Evolutionary conservation across 345 rosid genomes (phyloP).

Genomic region (Bruguiera sexangula): DNA sequence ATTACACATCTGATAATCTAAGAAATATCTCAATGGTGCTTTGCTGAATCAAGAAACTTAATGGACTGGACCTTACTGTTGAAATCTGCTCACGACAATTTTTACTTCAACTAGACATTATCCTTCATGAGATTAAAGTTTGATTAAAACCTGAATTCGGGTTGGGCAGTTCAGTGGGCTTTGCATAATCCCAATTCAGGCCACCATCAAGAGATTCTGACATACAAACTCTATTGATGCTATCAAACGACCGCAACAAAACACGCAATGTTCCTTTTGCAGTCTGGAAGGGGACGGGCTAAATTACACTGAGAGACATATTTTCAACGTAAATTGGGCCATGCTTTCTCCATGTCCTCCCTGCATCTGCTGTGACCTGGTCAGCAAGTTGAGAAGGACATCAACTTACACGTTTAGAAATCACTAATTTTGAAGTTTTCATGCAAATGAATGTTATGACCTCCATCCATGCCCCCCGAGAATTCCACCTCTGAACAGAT

Average conservation of each 20-base stretch:
- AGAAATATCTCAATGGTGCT: too few species aligned
- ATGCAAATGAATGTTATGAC: slow-evolving; percentile 33
- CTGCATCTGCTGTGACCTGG: slow-evolving; percentile 73
- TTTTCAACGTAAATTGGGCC: slow-evolving; percentile 75
- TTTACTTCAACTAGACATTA: neutral
- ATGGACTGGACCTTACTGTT: too few species aligned
- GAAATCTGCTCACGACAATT: neutral
- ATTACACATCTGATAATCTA: too few species aligned
- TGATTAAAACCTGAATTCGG: slow-evolving; percentile 76
- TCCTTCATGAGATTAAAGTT: neutral
- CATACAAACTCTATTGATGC: slow-evolving; percentile 63
- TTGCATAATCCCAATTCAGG: slow-evolving; percentile 65
- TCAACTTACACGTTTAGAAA: slow-evolving; percentile 9
- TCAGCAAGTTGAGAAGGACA: slow-evolving; percentile 14
- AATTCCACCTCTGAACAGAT: slow-evolving; percentile 91
- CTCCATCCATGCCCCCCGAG: slow-evolving; percentile 97
- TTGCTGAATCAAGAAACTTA: neutral
- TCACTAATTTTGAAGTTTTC: slow-evolving; percentile 9
- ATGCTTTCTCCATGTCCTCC: slow-evolving; percentile 74
- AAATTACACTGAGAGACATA: slow-evolving; percentile 76
- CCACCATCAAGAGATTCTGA: slow-evolving; percentile 80
- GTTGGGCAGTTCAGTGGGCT: slow-evolving; percentile 66
- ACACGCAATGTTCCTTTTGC: slow-evolving; percentile 55
- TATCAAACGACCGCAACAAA: slow-evolving; percentile 58
- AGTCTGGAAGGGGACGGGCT: slow-evolving; percentile 80